Base-by-base conservation (phyloP, 495 filamentous ascomycete species). In the Amphirosellinia nigrospora region DNA sequence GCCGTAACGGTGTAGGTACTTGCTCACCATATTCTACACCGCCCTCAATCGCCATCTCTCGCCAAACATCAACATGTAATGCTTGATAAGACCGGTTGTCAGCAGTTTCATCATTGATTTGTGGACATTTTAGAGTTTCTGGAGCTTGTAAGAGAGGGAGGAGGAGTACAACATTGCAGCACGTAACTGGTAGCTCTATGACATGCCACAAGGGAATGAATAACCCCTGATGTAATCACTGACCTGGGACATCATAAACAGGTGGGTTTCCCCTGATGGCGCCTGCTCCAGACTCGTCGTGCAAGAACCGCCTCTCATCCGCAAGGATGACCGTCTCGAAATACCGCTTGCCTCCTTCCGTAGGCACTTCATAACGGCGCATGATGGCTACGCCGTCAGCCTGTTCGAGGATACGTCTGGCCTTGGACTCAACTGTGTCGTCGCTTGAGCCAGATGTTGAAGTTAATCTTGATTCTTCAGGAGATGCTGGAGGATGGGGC, bases 211-310 rank as follows among this genome's bases (percentile, higher is more conserved):
- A 0, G 4, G 50, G 26, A 13, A 52, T 52, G 48, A 28, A 52
- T 8, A 13, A 30, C 13, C 30, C 26, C 11, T 30, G 26, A 30
- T n/a, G n/a, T n/a, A n/a, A n/a, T n/a, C 43, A 45, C 48, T 30
- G 16, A 53, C 50, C 46, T 30, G 68, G 68, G 32, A 70, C 60
- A 16, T 45, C 58, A 15, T 64, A 70, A 15, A 64, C 32, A 13
- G 68, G 68, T n/a, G 68, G 61, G 7, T 70, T 46, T 43, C 48
- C 48, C 15, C 1, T 32, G 38, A 65, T 36, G 19, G 60, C 45
- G 30, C 68, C 53, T n/a, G 68, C 58, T 13, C 68, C 68, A 23
- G 60, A 66, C 60, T 70, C 68, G 4, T 70, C 68, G 43, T 70
- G 68, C 43, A 70, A 41, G 28, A 70, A 70, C 19, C 61, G 45